Conservation (phyloP, 2,329 filamentous ascomycete genomes). For the Aspergillus melleus region DNA sequence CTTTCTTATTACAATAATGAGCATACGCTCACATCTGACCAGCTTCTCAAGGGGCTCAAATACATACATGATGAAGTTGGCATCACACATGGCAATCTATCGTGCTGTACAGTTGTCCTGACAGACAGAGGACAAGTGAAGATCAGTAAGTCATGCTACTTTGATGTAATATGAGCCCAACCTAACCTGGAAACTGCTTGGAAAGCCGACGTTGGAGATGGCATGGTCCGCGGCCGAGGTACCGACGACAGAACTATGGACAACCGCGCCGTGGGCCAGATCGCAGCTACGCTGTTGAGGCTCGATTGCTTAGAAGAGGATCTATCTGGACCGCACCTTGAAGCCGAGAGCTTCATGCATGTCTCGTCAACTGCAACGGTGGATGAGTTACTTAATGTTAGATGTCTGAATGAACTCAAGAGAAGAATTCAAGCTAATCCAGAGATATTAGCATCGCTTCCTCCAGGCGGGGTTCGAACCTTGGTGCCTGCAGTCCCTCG, state of each 20-base stretch:
- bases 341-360: background rate
- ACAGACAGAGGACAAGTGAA: background rate
- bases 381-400: background rate
- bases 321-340: background rate
- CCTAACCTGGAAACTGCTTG: background rate
- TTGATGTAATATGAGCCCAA: background rate
- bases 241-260: background rate
- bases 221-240: background rate
- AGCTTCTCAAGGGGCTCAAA: background rate
- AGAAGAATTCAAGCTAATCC: background rate
- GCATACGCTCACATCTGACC: background rate
- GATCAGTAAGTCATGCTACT: background rate
- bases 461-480: background rate
- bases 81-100: background rate
- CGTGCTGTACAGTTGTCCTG: background rate
- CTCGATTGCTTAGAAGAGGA: background rate
- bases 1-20: too few relatives aligned
- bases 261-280: background rate
- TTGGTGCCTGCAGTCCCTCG: background rate
- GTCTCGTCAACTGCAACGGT: background rate
- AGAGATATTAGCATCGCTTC: background rate
- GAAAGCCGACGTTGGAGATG: background rate
- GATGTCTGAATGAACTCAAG: background rate
- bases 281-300: background rate
- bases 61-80: conserved; percentile 1